Conservation (phyloP, 2,329 filamentous ascomycete species). For the Calonectria pseudoturangicola region DNA sequence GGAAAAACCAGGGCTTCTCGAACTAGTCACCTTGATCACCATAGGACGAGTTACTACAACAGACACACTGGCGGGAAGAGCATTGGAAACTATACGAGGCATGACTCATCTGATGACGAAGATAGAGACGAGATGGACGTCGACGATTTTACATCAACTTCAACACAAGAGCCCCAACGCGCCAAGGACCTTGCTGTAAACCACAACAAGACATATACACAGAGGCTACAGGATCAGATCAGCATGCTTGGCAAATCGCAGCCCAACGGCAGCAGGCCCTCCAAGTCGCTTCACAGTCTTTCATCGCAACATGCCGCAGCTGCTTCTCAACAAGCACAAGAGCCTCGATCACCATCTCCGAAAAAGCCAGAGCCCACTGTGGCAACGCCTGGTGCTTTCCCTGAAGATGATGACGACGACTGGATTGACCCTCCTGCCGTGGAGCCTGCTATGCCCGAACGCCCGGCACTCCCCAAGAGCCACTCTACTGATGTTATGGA, state of each 20-base stretch:
- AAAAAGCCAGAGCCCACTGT: slow-evolving; percentile 56
- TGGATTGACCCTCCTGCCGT: slow-evolving; percentile 75
- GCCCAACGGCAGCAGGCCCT: slow-evolving; percentile 66
- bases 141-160: slow-evolving; percentile 64
- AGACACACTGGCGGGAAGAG: slow-evolving; percentile 84
- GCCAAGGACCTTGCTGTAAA: slow-evolving; percentile 64
- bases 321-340: slow-evolving; percentile 55
- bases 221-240: slow-evolving; percentile 94
- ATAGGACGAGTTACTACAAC: slow-evolving; percentile 83
- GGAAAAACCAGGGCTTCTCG: slow-evolving; percentile 86
- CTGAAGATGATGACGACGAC: slow-evolving; percentile 72
- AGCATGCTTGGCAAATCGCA: slow-evolving; percentile 80
- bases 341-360: slow-evolving; percentile 56
- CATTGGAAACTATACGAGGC: slow-evolving; percentile 71
- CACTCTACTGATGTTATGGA: slow-evolving; percentile 78
- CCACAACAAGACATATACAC: slow-evolving; percentile 94
- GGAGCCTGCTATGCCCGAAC: slow-evolving; percentile 56
- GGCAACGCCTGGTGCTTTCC: slow-evolving; percentile 76
- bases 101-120: slow-evolving; percentile 66
- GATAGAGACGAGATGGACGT: slow-evolving; percentile 72
- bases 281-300: slow-evolving; percentile 68
- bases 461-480: slow-evolving; percentile 75
- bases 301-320: slow-evolving; percentile 54
- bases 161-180: slow-evolving; percentile 61
- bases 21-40: slow-evolving; percentile 85